Base-by-base conservation (phyloP, 257 asterid species). In the Verbena officinalis region DNA sequence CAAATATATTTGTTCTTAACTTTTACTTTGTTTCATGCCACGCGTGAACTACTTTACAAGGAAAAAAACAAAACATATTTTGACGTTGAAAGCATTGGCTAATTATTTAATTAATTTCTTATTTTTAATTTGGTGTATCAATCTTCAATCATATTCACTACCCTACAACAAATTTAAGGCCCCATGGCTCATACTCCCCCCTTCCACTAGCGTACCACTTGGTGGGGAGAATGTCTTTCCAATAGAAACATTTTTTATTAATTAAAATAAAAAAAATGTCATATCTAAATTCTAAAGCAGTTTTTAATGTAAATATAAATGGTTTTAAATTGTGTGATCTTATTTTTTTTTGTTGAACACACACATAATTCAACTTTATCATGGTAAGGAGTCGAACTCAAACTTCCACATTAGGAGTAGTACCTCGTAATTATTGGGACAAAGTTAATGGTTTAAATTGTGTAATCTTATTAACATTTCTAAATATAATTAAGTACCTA, bases 31-130 rank as follows among this genome's bases (percentile, higher is more conserved):
- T 21, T 58, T 40, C 53, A 51, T 36, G 55, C 13, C 62, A 51
- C 77, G 77, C 77, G 64, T 73, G 69, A 51, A 39, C 53, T 40
- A 58, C 72, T 72, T 58, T 65, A 46, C 14, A 30, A 51, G 34
- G 49, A 9, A 11, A 21, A 59, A 48, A 8, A 24, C 23, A 21
- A 23, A 51, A 56, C 1, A 36, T 57, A 61, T 57, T 4, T 49
- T 56, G 65, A 64, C 48, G 60, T 24, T 55, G 66, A 55, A 63
- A 34, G 48, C 17, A 2, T 16, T 55, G 13, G 27, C 38, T 59
- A 62, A 33, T 42, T 16, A 27, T 56, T 21, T 34, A n/a, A n/a
- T n/a, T n/a, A n/a, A n/a, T n/a, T n/a, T n/a, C n/a, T n/a, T n/a
- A n/a, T 52, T 9, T 59, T 42, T 13, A 4, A 13, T 16, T 40